A percentile compares a stretch with the other conserved stretches of the same genome.
Conservation (phyloP, 225 moss, liverwort and hornwort species). For the Asterella californica region DNA sequence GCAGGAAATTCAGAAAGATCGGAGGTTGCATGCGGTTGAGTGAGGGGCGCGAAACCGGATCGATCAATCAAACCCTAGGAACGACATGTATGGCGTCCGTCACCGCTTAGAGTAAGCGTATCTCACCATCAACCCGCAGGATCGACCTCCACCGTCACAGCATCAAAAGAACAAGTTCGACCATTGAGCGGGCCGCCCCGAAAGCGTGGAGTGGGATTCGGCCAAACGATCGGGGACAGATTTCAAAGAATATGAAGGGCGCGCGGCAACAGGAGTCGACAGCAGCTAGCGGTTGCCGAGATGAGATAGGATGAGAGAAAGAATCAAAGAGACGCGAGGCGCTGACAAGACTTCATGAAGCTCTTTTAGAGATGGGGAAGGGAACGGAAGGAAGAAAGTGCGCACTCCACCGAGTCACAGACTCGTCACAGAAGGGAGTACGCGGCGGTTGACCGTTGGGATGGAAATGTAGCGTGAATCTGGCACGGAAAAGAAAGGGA, state of each 20-base stretch:
- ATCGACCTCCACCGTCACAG: not conserved
- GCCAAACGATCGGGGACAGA: not conserved
- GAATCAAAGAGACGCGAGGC: conserved; percentile 35
- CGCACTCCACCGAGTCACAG: not conserved
- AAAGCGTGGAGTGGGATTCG: not conserved
- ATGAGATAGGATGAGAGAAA: conserved; percentile 34
- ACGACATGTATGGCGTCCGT: not conserved
- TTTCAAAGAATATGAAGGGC: not conserved
- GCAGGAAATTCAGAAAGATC: not conserved
- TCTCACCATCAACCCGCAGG: not conserved
- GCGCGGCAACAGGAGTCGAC: not conserved
- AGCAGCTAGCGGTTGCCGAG: conserved; percentile 13
- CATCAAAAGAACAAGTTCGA: not conserved
- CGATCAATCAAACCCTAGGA: not conserved
- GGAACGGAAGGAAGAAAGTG: not conserved
- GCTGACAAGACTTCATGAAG: not conserved
- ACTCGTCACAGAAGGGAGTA: not conserved
- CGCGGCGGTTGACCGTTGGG: conserved; percentile 41
- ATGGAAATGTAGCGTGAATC: conserved; percentile 6
- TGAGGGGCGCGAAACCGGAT: not conserved
- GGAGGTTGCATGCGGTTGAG: not conserved
- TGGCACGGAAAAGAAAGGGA: not conserved
- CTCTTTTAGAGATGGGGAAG: conserved; percentile 2
- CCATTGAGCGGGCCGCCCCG: not conserved
- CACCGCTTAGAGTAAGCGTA: not conserved